These are phyloP conservation scores for Phytophthora litchii DNA, from an alignment of 352 stramenopile species.

Conservation along the genomic window DNA sequence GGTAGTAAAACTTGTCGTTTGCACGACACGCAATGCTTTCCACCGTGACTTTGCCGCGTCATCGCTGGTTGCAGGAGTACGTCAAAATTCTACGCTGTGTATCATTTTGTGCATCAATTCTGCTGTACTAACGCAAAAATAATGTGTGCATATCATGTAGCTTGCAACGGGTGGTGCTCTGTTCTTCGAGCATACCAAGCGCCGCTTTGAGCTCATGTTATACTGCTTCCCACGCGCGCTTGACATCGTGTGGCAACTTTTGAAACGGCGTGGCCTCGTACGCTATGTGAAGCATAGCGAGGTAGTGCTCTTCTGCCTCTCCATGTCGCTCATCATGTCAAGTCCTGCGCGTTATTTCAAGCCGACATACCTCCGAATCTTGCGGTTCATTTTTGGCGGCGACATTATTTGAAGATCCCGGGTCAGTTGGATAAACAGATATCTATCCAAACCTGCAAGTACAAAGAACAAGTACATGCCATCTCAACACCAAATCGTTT, in stretches of 20 bases:
- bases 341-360: constrained; percentile 84
- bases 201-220: constrained; percentile 85
- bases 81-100: constrained; percentile 14
- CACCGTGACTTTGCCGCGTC: constrained; percentile 60
- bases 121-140: constrained; percentile 4
- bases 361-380: constrained; percentile 79
- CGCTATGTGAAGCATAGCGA: constrained; percentile 80
- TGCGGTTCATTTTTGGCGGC: constrained; percentile 85
- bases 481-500: constrained; percentile 1
- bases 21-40: constrained; percentile 72
- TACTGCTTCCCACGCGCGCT: constrained; percentile 80
- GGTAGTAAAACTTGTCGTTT: constrained; percentile 76
- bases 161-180: constrained; percentile 60
- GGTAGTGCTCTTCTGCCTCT: constrained; percentile 84
- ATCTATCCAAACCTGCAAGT: neutral
- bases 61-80: constrained; percentile 59
- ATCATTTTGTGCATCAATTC: neutral
- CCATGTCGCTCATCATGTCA: constrained; percentile 87
- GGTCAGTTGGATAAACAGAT: neutral
- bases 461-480: no score
- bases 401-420: constrained; percentile 61
- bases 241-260: constrained; percentile 82
- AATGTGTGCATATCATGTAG: constrained; percentile 28
- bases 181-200: constrained; percentile 84
- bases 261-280: constrained; percentile 70